A percentile compares a stretch with the other conserved stretches of the same genome.
Conservation (phyloP, 1,139 yeast genomes). For the Barnettozyma hawaiiensis region DNA sequence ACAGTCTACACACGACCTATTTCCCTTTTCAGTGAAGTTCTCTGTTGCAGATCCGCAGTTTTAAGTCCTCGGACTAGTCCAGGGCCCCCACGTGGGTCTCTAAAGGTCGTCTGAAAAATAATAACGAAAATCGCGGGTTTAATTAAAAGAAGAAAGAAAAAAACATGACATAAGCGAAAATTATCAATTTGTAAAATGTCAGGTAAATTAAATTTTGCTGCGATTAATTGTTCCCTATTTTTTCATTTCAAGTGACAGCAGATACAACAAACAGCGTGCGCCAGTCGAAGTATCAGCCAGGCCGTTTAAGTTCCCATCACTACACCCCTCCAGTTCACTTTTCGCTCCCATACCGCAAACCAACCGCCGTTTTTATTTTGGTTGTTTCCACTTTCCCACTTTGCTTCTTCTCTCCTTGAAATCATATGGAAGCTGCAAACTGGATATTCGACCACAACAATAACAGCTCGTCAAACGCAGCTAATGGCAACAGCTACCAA, state of each 20-base stretch:
- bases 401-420: background rate
- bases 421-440: constrained; percentile 11
- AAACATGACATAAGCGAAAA: background rate
- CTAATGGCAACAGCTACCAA: background rate
- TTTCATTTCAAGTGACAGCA: background rate
- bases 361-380: background rate
- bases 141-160: too few relatives aligned
- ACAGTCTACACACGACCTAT: too few relatives aligned
- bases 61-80: too few relatives aligned
- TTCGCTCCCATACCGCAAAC: background rate
- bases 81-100: too few relatives aligned
- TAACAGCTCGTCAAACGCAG: constrained; percentile 1
- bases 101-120: too few relatives aligned
- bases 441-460: constrained; percentile 13
- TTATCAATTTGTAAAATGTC: background rate
- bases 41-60: too few relatives aligned
- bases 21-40: too few relatives aligned
- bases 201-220: background rate
- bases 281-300: background rate
- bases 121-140: too few relatives aligned
- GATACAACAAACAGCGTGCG: background rate
- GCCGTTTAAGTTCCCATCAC: background rate
- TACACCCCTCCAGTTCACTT: background rate
- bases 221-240: background rate
- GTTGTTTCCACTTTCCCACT: background rate